phyloP scores from a whole-genome alignment of 2,329 filamentous ascomycete species.

The Neoarthrinium moseri region DNA sequence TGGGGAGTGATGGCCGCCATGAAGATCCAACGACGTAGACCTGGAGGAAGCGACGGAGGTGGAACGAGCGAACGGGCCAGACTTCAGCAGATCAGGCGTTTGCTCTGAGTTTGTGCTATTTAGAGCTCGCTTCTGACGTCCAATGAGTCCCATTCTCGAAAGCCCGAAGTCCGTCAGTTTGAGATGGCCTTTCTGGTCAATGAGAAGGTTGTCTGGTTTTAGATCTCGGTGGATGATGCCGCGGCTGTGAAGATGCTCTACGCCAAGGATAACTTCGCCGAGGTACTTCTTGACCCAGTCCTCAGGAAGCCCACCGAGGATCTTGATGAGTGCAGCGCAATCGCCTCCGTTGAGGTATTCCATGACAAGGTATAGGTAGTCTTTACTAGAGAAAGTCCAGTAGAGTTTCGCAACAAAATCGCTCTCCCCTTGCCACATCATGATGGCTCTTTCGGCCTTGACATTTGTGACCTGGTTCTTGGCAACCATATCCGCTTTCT shows the following conservation, averaged over 20 bases:
- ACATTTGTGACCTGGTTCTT: constrained; percentile 99
- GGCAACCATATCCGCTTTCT: constrained; percentile 99
- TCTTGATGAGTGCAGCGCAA: constrained; percentile 93
- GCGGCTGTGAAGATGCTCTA: constrained; percentile 90
- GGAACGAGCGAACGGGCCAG: constrained; percentile 84
- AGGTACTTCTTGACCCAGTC: constrained; percentile 99
- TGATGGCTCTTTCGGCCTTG: constrained; percentile 96
- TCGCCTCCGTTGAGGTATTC: constrained; percentile 98
- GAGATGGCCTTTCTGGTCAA: constrained; percentile 93
- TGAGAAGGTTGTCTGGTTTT: constrained; percentile 95
- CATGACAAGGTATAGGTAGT: constrained; percentile 98
- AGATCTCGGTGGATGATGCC: constrained; percentile 96
- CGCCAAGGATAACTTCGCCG: constrained; percentile 92
- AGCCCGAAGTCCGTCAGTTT: constrained; percentile 98
- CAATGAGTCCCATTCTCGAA: constrained; percentile 94
- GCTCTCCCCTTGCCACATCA: constrained; percentile 99
- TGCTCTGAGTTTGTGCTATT: constrained; percentile 74
- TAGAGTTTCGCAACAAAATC: constrained; percentile 99
- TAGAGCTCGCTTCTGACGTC: constrained; percentile 90
- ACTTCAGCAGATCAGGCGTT: constrained; percentile 89
- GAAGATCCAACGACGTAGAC: constrained; percentile 90
- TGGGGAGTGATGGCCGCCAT: constrained; percentile 71
- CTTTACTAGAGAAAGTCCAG: constrained; percentile 99
- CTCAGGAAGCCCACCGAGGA: constrained; percentile 86
- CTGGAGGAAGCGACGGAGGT: constrained; percentile 86